Evolutionary conservation across 2,329 filamentous ascomycete genomes (phyloP).

Genomic region (Trichoderma cornu-damae): DNA sequence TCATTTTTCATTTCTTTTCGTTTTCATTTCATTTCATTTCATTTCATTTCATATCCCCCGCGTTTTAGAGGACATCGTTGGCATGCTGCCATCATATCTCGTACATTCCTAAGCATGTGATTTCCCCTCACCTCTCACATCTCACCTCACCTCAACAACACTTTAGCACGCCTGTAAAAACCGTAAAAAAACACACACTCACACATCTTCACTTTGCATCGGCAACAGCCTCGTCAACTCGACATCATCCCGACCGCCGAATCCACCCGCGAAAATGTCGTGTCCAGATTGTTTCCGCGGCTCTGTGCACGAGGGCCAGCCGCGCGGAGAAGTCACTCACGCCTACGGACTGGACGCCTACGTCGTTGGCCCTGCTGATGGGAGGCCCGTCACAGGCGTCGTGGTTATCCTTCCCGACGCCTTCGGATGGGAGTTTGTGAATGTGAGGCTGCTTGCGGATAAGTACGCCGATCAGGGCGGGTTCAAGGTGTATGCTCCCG

Average conservation of each 20-base stretch:
- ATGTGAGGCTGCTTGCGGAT: slow-evolving; percentile 50
- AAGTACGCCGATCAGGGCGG: slow-evolving; percentile 46
- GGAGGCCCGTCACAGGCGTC: slow-evolving; percentile 38
- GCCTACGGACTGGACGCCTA: slow-evolving; percentile 48
- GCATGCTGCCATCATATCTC: neutral
- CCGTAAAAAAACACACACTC: neutral
- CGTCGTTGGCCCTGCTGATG: slow-evolving; percentile 35
- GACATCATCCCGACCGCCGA: no score
- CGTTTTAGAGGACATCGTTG: neutral
- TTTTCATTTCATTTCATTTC: no score
- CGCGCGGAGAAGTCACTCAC: slow-evolving; percentile 41
- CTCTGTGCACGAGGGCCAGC: slow-evolving; percentile 39
- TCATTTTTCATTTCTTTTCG: no score
- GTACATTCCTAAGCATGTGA: neutral
- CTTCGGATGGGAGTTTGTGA: slow-evolving; percentile 51
- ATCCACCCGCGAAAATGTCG: slow-evolving; percentile 31
- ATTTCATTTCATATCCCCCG: no score
- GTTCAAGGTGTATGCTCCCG: slow-evolving; percentile 50
- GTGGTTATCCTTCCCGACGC: slow-evolving; percentile 52
- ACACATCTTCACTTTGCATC: no score
- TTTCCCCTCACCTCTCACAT: neutral
- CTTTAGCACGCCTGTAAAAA: no score
- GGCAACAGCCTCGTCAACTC: no score
- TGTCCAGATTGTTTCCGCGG: slow-evolving; percentile 45
- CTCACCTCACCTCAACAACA: no score